A percentile compares a stretch with the other conserved stretches of the same genome.
phyloP scores from a whole-genome alignment of 2,329 filamentous ascomycete species.

The Fusarium cicatricum region DNA sequence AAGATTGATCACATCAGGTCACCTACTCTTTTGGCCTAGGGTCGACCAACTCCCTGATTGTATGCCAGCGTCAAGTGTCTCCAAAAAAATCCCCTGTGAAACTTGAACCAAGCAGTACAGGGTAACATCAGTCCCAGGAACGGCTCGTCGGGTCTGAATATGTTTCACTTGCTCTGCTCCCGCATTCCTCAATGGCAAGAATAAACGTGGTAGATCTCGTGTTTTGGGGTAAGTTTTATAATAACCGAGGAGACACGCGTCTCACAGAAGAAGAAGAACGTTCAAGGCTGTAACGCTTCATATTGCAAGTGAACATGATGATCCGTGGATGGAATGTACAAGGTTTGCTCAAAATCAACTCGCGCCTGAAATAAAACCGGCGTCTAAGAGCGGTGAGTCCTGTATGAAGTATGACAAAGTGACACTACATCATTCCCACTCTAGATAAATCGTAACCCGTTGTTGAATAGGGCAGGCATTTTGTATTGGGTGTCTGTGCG shows the following conservation, averaged over 20 bases:
- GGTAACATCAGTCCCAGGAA: conserved; percentile 19
- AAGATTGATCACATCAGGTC: conserved; percentile 4
- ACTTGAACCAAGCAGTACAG: conserved; percentile 11
- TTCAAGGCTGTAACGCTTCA: too few species aligned
- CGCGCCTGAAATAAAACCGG: too few species aligned
- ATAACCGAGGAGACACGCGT: not conserved
- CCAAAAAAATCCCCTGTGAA: not conserved
- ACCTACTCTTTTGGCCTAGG: not conserved
- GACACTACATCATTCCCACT: too few species aligned
- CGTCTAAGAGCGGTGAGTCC: too few species aligned
- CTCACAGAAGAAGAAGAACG: too few species aligned
- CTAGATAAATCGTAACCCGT: too few species aligned
- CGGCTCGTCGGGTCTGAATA: conserved; percentile 7
- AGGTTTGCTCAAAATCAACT: too few species aligned
- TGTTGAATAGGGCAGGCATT: too few species aligned
- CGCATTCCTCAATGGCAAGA: conserved; percentile 24
- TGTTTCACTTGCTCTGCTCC: conserved; percentile 26
- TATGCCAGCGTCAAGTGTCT: not conserved
- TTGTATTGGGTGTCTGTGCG: too few species aligned
- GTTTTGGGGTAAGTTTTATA: not conserved
- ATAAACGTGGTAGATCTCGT: not conserved
- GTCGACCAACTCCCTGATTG: not conserved
- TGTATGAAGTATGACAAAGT: too few species aligned
- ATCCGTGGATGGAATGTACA: too few species aligned
- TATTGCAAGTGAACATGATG: too few species aligned